Conservation (phyloP, 1,284 basidiomycete genomes). For the Trametes pubescens region DNA sequence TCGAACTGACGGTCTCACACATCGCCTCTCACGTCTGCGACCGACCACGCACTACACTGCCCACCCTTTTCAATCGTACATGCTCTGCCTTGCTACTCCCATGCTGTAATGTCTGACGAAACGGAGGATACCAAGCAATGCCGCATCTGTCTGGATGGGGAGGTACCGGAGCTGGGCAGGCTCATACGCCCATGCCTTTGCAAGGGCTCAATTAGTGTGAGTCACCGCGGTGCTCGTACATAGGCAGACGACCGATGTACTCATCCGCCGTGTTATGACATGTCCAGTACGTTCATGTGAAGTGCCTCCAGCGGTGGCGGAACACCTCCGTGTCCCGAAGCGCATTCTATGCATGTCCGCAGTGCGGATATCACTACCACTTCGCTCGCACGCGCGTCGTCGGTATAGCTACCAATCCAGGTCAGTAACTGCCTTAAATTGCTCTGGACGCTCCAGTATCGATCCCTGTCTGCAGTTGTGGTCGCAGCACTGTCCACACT, state of each 20-base stretch:
- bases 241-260: too few species aligned
- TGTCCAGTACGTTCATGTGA: slow-evolving; percentile 74
- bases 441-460: not conserved
- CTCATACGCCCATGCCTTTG: slow-evolving; percentile 82
- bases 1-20: not conserved
- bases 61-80: not conserved
- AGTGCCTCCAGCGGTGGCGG: slow-evolving; percentile 79
- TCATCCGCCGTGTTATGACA: not conserved
- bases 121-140: slow-evolving; percentile 63
- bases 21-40: slow-evolving; percentile 8
- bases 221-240: too few species aligned
- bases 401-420: slow-evolving; percentile 77
- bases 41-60: not conserved
- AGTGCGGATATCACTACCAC: slow-evolving; percentile 78
- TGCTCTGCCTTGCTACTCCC: not conserved
- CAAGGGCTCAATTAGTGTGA: slow-evolving; percentile 79
- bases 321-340: slow-evolving; percentile 60
- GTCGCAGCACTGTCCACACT: slow-evolving; percentile 70
- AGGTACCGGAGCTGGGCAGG: slow-evolving; percentile 67
- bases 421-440: slow-evolving; percentile 43
- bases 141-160: slow-evolving; percentile 77
- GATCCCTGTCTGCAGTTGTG: slow-evolving; percentile 54
- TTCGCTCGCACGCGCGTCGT: slow-evolving; percentile 72
- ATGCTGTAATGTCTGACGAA: slow-evolving; percentile 24
- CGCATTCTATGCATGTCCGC: slow-evolving; percentile 78